Evolutionary conservation across 2,329 filamentous ascomycete genomes (phyloP), one percentile per base, ranked within the genome.

Genomic region (Ciborinia camelliae): DNA sequence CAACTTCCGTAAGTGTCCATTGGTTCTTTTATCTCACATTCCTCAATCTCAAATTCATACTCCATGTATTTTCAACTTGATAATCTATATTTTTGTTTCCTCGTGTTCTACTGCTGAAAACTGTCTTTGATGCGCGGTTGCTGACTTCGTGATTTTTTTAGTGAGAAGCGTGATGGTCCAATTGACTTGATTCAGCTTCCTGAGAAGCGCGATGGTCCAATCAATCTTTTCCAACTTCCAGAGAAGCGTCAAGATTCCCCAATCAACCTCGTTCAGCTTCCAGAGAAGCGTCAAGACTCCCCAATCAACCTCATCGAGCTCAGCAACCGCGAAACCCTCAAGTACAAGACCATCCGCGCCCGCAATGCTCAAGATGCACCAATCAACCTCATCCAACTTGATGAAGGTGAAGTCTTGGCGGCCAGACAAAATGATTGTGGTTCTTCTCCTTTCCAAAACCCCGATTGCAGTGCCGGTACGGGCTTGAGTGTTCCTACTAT

Each of bases 381-480:
- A 6, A 20, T 26, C 20, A 47, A 35, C 9, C n/a, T 58, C 15
- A 8, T 47, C 30, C 20, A 58, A 18, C 55, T 58, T 12, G 52
- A n/a, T 9, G 43, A 39, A 48, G 5, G 23, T 8, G 43, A 57
- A 35, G 8, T 10, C 3, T 23, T 58, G 8, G 12, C n/a, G 14
- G 18, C 47, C 3, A 30, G 62, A 26, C 41, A 63, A n/a, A 26
- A 35, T 20, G 55, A 59, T 20, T 63, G 62, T 12, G 53, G 52
- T 30, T 45, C 62, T 23, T 59, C 55, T 26, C 55, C 55, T 12
- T 59, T 20, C 14, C 41, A 59, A 47, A 59, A 59, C 5, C 43
- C 26, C 20, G 28, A 28, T 6, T 63, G 62, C 32, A 58, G 14
- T 39, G 32, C 53, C 7, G 52, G 52, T 20, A 41, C 20, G 2